Conservation (phyloP, 306 rosid genomes). For the Benincasa hispida region DNA sequence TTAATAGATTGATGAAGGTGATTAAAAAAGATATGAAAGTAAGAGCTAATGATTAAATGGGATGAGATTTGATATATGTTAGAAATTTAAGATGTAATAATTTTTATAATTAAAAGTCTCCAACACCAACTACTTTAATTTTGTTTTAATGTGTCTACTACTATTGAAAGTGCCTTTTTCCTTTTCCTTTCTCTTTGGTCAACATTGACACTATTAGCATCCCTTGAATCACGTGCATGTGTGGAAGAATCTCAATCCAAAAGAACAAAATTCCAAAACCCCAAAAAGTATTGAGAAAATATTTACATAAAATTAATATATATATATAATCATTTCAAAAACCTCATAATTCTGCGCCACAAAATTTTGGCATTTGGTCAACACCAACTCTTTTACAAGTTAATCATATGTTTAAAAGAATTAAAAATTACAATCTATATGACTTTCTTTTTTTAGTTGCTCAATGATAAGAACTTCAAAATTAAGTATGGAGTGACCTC, state of each 20-base stretch:
- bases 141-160: neutral
- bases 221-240: constrained; percentile 7
- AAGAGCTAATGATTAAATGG: neutral
- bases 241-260: neutral
- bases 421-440: no score
- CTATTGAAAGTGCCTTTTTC: neutral
- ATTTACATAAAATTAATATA: neutral
- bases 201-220: neutral
- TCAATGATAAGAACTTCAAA: no score
- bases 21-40: neutral
- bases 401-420: no score
- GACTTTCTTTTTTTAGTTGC: no score
- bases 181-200: neutral
- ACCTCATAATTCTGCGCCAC: neutral
- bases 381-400: no score
- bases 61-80: neutral
- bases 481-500: no score
- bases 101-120: neutral
- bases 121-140: neutral
- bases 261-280: neutral
- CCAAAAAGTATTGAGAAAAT: neutral
- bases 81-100: neutral
- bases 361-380: neutral
- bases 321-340: neutral
- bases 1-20: neutral